Conservation (phyloP, 2,329 filamentous ascomycete genomes). For the Claviceps purpurea region DNA sequence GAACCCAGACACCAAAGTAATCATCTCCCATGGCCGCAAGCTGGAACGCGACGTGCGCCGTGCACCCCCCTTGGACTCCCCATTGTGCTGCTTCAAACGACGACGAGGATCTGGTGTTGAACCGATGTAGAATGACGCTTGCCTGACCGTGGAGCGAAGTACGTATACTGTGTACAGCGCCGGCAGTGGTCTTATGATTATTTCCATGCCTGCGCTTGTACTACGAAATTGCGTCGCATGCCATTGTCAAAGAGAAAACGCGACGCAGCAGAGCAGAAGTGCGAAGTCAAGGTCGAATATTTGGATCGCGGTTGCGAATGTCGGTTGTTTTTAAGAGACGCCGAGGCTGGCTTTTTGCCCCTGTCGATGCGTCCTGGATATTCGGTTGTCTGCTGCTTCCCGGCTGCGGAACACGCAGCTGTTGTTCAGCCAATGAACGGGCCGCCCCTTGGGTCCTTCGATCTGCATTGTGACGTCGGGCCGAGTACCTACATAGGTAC, state of each 20-base stretch:
- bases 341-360: background rate
- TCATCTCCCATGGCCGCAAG: constrained; percentile 83
- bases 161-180: constrained; percentile 91
- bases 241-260: background rate
- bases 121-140: constrained; percentile 69
- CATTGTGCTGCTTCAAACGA: constrained; percentile 86
- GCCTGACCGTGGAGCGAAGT: constrained; percentile 65
- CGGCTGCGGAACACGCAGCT: background rate
- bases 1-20: constrained; percentile 75
- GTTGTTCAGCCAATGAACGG: background rate
- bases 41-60: constrained; percentile 53
- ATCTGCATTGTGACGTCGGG: too few relatives aligned
- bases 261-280: background rate
- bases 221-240: background rate
- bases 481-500: too few relatives aligned
- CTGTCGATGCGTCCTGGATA: background rate
- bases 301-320: background rate
- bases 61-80: constrained; percentile 67
- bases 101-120: constrained; percentile 81
- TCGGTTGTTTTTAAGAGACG: background rate
- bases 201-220: constrained; percentile 22
- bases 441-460: too few relatives aligned
- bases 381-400: background rate
- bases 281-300: background rate
- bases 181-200: constrained; percentile 50